Percentiles rank a stretch among this genome's conserved stretches.
These are phyloP conservation scores for Talaromyces atroroseus DNA, from an alignment of 2,329 filamentous ascomycete genomes.

Conservation along the genomic window DNA sequence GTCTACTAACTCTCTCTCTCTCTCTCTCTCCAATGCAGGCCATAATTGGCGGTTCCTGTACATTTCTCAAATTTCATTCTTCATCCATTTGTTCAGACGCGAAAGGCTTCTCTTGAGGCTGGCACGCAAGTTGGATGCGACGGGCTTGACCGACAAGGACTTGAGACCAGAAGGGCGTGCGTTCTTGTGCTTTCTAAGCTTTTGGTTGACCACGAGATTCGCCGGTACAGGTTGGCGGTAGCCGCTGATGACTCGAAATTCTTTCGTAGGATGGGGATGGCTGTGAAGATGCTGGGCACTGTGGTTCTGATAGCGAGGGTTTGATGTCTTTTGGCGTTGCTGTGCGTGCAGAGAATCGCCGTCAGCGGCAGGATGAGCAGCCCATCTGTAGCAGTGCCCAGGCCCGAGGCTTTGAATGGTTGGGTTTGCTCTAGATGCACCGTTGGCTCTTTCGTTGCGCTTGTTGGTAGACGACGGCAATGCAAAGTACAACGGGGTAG, in stretches of 20 bases:
- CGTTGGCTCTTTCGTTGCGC: background rate
- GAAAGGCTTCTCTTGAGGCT: conserved; percentile 17
- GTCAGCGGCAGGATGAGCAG: background rate
- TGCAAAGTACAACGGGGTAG: conserved; percentile 11
- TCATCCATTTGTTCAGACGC: conserved; percentile 18
- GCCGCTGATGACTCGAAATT: conserved; percentile 8
- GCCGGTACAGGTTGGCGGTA: conserved; percentile 8
- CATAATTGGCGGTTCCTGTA: background rate
- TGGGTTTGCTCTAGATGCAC: background rate
- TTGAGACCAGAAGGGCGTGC: conserved; percentile 9
- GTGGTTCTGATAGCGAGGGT: background rate
- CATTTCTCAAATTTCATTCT: conserved; percentile 9
- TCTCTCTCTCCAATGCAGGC: background rate
- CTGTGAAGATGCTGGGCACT: background rate
- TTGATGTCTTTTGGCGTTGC: background rate
- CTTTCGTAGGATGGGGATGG: background rate
- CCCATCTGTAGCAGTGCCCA: conserved; percentile 7
- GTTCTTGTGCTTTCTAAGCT: conserved; percentile 12
- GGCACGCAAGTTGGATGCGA: conserved; percentile 16
- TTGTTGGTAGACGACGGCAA: background rate
- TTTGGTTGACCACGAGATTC: conserved; percentile 11
- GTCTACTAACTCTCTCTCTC: background rate
- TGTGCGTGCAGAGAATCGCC: background rate
- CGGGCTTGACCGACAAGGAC: conserved; percentile 11
- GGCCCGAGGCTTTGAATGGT: conserved; percentile 6